Evolutionary conservation across 164 flowering plant genomes (phyloP), one percentile per base, ranked within the genome.

Genomic region (Nelumbo lutea): DNA sequence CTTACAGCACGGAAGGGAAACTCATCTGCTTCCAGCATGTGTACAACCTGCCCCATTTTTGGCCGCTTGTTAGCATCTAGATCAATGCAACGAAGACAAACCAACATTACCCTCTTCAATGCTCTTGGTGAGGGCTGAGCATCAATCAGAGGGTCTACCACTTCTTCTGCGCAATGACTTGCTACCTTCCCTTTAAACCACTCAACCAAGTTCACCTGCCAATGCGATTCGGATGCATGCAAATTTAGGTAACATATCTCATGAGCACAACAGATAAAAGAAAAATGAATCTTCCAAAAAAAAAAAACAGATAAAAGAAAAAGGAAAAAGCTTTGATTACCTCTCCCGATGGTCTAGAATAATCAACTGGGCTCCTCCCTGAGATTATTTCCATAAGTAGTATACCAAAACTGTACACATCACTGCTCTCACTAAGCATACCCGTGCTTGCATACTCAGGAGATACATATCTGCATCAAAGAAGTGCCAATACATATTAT

Each of bases 11-110:
- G 93, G 70, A 79, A 88, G 65, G 90, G 89, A 65, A 85, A 88
- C 50, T 92, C 94, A 68, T 90, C 98, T 50, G 87, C 90, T 82
- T 93, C 96, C 38, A 90, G 96, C 98, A 93, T 93, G 71, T 89
- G 96, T 42, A 88, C 88, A 63, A 88, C 84, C 72, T 90, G 96
- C 51, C 96, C 96, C 96, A 92, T 90, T 77, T 88, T 90, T 65
- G 98, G 96, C 46, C 96, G 81, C 71, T 90, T 90, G 57, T 44
- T 61, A 68, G 84, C 85, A 79, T 92, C 96, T 76, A 79, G 63
- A 74, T 90, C 98, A 73, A 87, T 85, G 68, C 98, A 92, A 15
- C 98, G 87, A 43, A 92, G 93, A 73, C 93, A 88, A 66, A 90
- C 87, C 56, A 92, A 79, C 67, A 90, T 72, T 2, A 75, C 85